Evolutionary conservation across 148 eudicot species (phyloP), one percentile per base, ranked within the genome.

Genomic region (Agrostemma githago): DNA sequence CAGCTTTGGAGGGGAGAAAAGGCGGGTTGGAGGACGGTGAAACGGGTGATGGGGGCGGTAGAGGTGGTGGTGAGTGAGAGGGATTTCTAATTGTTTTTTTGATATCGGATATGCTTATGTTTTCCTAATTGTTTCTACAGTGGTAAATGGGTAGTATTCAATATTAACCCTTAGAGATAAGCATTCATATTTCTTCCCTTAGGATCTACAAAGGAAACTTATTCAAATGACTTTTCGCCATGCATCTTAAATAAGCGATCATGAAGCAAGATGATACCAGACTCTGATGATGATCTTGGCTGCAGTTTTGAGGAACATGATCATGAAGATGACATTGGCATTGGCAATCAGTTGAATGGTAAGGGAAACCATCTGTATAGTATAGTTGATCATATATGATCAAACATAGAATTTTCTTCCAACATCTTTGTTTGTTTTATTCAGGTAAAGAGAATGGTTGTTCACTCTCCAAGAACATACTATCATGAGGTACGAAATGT

Each of bases 391-490:
- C 46, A 26, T 56, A 41, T 15, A 51, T 67, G 7, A 63, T 64
- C 38, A 21, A 37, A 75, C 19, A 6, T 70, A 37, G 17, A 53
- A 46, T 43, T 41, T 4, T 75, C 39, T 68, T n/a, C 54, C 6
- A 34, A 7, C 12, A 11, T 71, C 6, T 66, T 57, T 15, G 58
- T 66, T 75, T 51, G 69, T 26, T 26, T 26, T 26, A 26, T 73
- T 74, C 87, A 95, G 98, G 97, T 95, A 42, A 84, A 88, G 79
- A 85, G 90, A 83, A 87, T 95, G 97, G 80, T 92, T 51, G 97
- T 95, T 66, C 97, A 95, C 87, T 92, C 98, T 64, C 93, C 89
- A 64, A 86, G 98, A 86, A 92, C 87, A 68, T 92, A 91, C 85
- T 1, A 26, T 26, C 92, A 92, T 73, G 96, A 94, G 93, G 98